Base-by-base conservation (phyloP, 371 early-diverging fungal genomes). In the Mucor velutinosus region DNA sequence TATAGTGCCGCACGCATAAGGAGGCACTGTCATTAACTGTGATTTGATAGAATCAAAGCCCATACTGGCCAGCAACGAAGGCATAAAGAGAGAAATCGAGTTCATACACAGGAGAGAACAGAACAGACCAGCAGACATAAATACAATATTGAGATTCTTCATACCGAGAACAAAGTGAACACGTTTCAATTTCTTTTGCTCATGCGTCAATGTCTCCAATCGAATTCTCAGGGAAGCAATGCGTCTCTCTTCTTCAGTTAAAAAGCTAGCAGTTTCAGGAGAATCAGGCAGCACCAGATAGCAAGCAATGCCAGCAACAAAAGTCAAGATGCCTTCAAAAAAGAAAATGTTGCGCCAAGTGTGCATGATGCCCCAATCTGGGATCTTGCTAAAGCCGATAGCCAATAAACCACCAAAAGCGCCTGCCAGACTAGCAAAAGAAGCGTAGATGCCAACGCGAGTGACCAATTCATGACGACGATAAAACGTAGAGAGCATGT, bases 331-430 rank as follows among this genome's bases (percentile, higher is more conserved):
- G 17, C 85, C 85, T 70, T 87, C 85, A 8, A 86, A 73, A 21
- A 87, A 55, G 64, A 86, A 86, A 32, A 86, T 74, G 67, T 85
- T 83, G 37, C 79, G 78, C 86, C 86, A 86, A 7, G 70, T 66
- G 30, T 73, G 66, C 23, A 73, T 69, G 7, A 73, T 69, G 15
- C 70, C 74, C 74, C 74, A 73, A 0, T 59, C 32, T 3, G 70
- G 57, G 6, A 77, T 77, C 53, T 67, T 65, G 17, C 63, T 58
- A 43, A 79, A 74, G n/a, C 76, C 80, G 57, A 72, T 62, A 17
- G 66, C 67, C 25, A 78, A 59, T 10, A 79, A 60, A 19, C 80
- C 80, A 35, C 76, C 76, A 66, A 79, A 75, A 5, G 76, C 80
- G 73, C 77, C 71, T 74, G 72, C 76, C 64, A 69, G 53, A 55